Conservation (phyloP, 805 yeast species). For the Candida stauntonica region DNA sequence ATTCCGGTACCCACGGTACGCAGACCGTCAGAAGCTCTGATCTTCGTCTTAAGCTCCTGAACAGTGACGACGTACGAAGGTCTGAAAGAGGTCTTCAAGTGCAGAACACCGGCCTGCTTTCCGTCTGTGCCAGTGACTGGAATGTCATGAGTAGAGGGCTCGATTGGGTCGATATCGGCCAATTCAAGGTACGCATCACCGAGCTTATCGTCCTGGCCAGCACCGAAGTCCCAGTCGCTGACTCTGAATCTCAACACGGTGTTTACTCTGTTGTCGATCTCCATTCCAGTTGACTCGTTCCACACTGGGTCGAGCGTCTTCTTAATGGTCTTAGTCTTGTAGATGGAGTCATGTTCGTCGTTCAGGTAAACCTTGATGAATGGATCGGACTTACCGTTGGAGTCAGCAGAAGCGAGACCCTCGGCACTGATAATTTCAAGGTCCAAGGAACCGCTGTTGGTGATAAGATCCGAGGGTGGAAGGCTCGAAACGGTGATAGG, state of each 20-base stretch:
- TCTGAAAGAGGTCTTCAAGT: conserved; percentile 54
- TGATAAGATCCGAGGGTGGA: conserved; percentile 70
- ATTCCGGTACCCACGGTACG: conserved; percentile 48
- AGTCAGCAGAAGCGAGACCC: conserved; percentile 78
- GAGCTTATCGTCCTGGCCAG: conserved; percentile 75
- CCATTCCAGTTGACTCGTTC: conserved; percentile 64
- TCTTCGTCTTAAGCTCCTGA: conserved; percentile 35
- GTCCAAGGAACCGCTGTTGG: conserved; percentile 67
- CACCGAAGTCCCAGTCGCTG: conserved; percentile 92
- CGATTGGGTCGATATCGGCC: conserved; percentile 55
- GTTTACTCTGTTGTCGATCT: conserved; percentile 57
- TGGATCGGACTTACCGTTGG: conserved; percentile 93
- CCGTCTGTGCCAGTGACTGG: conserved; percentile 43
- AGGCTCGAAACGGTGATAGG: conserved; percentile 60
- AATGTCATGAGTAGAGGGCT: conserved; percentile 45
- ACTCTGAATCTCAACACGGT: conserved; percentile 55
- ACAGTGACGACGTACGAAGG: conserved; percentile 62
- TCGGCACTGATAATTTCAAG: conserved; percentile 61
- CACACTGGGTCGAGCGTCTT: conserved; percentile 88
- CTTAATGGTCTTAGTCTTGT: conserved; percentile 76
- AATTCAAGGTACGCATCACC: conserved; percentile 62
- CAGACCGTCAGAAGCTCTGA: conserved; percentile 43
- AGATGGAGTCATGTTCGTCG: conserved; percentile 51
- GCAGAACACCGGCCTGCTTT: conserved; percentile 53
- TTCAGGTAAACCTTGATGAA: conserved; percentile 67